These are phyloP conservation scores for Saccharomyces hybrid DNA, from an alignment of 1,139 yeast genomes.

Conservation along the genomic window DNA sequence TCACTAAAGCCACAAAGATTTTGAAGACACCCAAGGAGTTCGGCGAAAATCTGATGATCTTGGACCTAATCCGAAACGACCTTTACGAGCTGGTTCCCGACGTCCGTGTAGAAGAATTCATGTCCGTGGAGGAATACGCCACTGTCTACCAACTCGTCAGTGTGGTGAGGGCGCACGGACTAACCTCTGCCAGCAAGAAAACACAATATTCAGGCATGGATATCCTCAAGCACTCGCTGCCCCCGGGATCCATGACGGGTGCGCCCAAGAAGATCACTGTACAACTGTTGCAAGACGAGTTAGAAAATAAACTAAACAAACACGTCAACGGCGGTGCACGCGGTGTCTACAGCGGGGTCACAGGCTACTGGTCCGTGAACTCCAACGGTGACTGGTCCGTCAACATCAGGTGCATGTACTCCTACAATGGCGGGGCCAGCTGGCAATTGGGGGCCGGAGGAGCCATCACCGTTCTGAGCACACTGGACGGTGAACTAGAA, in stretches of 20 bases:
- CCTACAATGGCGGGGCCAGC: conserved; percentile 39
- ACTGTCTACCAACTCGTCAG: conserved; percentile 90
- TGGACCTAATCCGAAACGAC: conserved; percentile 91
- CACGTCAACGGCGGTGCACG: conserved; percentile 44
- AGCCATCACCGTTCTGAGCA: conserved; percentile 87
- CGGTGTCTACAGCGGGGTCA: conserved; percentile 90
- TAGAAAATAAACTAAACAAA: conserved; percentile 34
- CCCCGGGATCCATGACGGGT: conserved; percentile 99
- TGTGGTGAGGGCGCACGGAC: conserved; percentile 64
- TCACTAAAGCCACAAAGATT: conserved; percentile 53
- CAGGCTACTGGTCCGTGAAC: conserved; percentile 90
- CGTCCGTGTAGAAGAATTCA: conserved; percentile 69
- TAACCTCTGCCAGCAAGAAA: conserved; percentile 9
- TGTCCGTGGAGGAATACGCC: conserved; percentile 88
- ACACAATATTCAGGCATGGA: conserved; percentile 62
- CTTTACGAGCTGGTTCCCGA: conserved; percentile 59
- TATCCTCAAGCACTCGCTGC: conserved; percentile 67
- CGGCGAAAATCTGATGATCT: conserved; percentile 96
- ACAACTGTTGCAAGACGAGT: conserved; percentile 53
- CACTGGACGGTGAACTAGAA: conserved; percentile 78
- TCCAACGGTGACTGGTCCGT: conserved; percentile 96
- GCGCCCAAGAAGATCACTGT: conserved; percentile 96
- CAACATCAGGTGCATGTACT: conserved; percentile 75
- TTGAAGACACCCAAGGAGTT: conserved; percentile 84
- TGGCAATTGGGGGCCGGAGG: conserved; percentile 99